Evolutionary conservation across 345 rosid genomes (phyloP), one percentile per base, ranked within the genome.

Genomic region (Adansonia digitata): DNA sequence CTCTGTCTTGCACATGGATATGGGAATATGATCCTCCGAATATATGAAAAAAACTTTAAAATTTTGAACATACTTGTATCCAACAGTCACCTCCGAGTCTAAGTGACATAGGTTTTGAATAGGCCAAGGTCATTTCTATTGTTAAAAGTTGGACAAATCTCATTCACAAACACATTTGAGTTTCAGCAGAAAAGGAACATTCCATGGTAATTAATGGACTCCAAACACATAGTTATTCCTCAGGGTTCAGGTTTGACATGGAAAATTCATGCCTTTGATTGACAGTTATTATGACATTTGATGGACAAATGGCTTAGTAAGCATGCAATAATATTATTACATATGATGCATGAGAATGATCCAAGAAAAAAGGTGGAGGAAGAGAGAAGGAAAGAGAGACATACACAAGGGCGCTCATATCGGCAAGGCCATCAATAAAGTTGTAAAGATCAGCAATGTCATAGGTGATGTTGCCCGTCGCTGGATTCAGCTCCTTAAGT

Each of bases 401-500:
- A 68, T 79, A 90, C 94, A 90, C 92, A 82, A 90, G 75, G 39
- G 92, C 92, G 59, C 92, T 90, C 92, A 90, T 74, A 83, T 90
- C 94, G 5, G 86, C 76, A 59, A 90, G 94, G 69, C 94, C 94
- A 62, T 90, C 94, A 52, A 90, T 85, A 75, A 86, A 90, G 80
- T 88, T 90, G 86, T 88, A 88, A 35, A 90, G 94, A 82, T 90
- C 94, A 26, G 72, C 75, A 73, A 90, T 84, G 72, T 90, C 94
- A 63, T 90, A 90, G 13, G 83, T 77, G 74, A 90, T 84, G 83
- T 90, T 83, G 75, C 86, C 75, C 43, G 37, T 75, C 7, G 91
- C 91, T 74, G 94, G 94, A 78, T 90, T 85, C 72, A 90, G 53
- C 64, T 90, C 94, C 87, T 85, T 90, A 0, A 90, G 87, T 79